Evolutionary conservation across 164 flowering plant species (phyloP).

Genomic region (Vitis rupestris): DNA sequence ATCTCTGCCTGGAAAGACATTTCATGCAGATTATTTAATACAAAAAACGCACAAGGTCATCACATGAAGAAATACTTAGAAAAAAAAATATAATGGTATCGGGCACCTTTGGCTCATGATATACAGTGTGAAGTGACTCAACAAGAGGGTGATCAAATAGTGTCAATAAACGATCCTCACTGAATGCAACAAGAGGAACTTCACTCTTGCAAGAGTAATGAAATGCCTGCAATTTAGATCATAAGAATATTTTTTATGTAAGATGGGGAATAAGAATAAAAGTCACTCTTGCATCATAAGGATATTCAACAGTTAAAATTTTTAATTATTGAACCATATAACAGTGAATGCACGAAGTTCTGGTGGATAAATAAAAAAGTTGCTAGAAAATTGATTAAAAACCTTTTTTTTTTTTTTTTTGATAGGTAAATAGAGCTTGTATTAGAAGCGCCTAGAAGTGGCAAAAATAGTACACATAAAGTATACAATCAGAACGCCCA

Average conservation of each 20-base stretch:
- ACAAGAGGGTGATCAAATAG: conserved; percentile 78
- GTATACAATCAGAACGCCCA: too few relatives aligned
- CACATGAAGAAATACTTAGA: neutral
- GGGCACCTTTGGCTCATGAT: conserved; percentile 87
- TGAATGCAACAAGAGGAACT: conserved; percentile 81
- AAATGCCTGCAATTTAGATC: conserved; percentile 59
- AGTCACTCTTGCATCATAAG: neutral
- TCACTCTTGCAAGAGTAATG: conserved; percentile 70
- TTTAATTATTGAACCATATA: neutral
- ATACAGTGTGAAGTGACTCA: conserved; percentile 71
- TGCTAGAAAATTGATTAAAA: neutral
- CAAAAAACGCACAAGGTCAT: neutral
- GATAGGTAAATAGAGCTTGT: too few relatives aligned
- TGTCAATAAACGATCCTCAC: conserved; percentile 78
- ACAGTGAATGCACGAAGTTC: too few relatives aligned
- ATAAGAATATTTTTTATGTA: neutral
- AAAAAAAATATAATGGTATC: neutral
- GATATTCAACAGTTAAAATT: neutral
- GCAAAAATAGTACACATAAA: too few relatives aligned
- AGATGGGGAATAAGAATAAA: neutral
- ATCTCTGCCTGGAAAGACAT: conserved; percentile 67
- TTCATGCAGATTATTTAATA: neutral
- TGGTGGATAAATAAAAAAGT: too few relatives aligned
- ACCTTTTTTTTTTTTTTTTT: too few relatives aligned
- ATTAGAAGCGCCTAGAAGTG: too few relatives aligned